phyloP scores from a whole-genome alignment of 1,284 basidiomycete species.

The Ceratobasidium theobromae region DNA sequence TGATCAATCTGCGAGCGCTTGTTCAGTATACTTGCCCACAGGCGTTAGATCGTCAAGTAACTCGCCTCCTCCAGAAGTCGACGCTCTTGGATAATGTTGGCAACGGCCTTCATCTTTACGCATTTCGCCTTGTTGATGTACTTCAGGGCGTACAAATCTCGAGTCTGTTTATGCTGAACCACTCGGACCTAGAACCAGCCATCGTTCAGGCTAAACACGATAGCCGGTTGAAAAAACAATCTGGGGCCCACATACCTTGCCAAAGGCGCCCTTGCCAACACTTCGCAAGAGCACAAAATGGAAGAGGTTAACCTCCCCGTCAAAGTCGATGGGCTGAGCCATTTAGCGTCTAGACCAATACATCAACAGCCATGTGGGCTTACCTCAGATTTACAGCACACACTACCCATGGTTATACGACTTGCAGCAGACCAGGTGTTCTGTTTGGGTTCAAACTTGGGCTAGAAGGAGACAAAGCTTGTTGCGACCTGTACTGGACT shows the following conservation, averaged over 20 bases:
- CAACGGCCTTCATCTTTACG: constrained; percentile 96
- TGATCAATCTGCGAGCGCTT: constrained; percentile 74
- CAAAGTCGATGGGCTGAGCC: constrained; percentile 91
- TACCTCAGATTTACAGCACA: constrained; percentile 81
- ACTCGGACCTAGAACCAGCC: constrained; percentile 80
- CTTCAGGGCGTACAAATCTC: constrained; percentile 94
- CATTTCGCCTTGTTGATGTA: constrained; percentile 99
- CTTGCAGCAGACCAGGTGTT: background rate
- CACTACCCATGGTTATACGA: constrained; percentile 64
- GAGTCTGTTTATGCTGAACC: constrained; percentile 96
- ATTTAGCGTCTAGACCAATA: constrained; percentile 22
- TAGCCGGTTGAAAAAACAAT: constrained; percentile 33
- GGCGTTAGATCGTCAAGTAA: background rate
- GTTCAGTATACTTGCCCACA: background rate
- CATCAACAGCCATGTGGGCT: constrained; percentile 36
- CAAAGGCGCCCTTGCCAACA: constrained; percentile 97
- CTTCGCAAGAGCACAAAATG: constrained; percentile 93
- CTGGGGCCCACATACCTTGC: constrained; percentile 66
- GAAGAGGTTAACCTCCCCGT: constrained; percentile 95
- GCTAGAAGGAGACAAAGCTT: constrained; percentile 10
- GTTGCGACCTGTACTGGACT: constrained; percentile 6
- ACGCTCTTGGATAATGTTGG: constrained; percentile 95
- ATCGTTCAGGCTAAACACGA: constrained; percentile 11
- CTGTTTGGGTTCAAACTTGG: background rate
- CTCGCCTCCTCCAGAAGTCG: constrained; percentile 66